A percentile compares a stretch with the other conserved stretches of the same genome.
Conservation (phyloP, 306 rosid genomes). For the Gleditsia sinensis region DNA sequence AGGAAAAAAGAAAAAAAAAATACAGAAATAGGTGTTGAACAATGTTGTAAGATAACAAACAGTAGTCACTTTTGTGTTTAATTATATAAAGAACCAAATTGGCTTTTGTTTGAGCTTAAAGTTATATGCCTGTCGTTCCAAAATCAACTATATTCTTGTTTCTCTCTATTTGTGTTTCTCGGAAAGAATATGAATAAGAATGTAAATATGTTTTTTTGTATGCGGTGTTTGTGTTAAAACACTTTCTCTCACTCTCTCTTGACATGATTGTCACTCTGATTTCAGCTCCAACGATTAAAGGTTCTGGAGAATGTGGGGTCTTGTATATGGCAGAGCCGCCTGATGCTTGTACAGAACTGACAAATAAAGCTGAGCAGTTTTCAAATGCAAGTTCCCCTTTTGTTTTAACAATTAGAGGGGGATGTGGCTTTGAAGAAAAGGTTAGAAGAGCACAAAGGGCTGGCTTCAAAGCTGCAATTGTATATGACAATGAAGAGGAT, state of each 20-base stretch:
- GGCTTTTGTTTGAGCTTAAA: neutral
- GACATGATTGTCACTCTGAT: conserved; percentile 35
- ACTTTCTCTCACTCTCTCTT: conserved; percentile 19
- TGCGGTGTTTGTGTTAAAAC: conserved; percentile 13
- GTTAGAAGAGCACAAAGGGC: conserved; percentile 85
- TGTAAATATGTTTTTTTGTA: conserved; percentile 17
- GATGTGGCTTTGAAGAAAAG: conserved; percentile 96
- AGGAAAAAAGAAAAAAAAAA: too few species aligned
- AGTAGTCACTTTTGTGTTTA: neutral
- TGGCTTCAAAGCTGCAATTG: conserved; percentile 87
- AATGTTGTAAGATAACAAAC: neutral
- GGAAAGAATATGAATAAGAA: neutral
- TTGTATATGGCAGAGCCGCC: conserved; percentile 83
- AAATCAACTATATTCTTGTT: neutral
- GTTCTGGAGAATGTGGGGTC: conserved; percentile 79
- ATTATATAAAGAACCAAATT: neutral
- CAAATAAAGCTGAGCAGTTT: conserved; percentile 49
- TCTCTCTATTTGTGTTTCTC: neutral
- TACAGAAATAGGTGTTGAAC: neutral
- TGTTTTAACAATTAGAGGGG: conserved; percentile 84
- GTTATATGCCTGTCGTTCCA: neutral
- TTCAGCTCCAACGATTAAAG: conserved; percentile 79
- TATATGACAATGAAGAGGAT: conserved; percentile 76
- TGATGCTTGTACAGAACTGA: conserved; percentile 80
- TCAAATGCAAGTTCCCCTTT: conserved; percentile 61